phyloP scores from a whole-genome alignment of 2,329 filamentous ascomycete genomes.

The Aspergillus sp. region DNA sequence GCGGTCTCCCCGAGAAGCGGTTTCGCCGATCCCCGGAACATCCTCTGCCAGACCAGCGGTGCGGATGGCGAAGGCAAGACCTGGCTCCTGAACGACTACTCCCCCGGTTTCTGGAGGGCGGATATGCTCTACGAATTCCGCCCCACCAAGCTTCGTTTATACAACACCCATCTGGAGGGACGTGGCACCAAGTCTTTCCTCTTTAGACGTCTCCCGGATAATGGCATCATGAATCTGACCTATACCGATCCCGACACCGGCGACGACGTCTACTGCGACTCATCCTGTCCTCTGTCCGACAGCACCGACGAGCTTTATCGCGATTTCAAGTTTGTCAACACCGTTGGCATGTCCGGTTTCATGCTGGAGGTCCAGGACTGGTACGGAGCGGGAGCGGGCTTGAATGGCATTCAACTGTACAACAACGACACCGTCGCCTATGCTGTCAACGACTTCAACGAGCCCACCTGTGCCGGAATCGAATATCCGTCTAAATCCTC shows the following conservation, averaged over 20 bases:
- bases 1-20: constrained; percentile 61
- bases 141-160: constrained; percentile 82
- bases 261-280: constrained; percentile 70
- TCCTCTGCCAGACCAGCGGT: constrained; percentile 74
- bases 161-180: constrained; percentile 81
- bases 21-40: constrained; percentile 73
- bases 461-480: constrained; percentile 72
- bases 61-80: constrained; percentile 70
- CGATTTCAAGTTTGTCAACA: constrained; percentile 89
- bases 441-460: constrained; percentile 83
- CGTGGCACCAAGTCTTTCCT: constrained; percentile 86
- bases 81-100: constrained; percentile 76
- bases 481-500: constrained; percentile 66
- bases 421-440: constrained; percentile 71
- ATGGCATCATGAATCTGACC: constrained; percentile 94
- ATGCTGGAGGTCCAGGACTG: constrained; percentile 81
- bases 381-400: constrained; percentile 81
- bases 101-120: constrained; percentile 79
- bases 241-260: constrained; percentile 76
- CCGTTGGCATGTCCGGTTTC: constrained; percentile 83
- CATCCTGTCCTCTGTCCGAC: constrained; percentile 77
- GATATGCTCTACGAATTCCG: constrained; percentile 79
- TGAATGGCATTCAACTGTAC: constrained; percentile 83
- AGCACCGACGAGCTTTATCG: constrained; percentile 67
- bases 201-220: constrained; percentile 79